These are phyloP conservation scores for Bipolaris sorokiniana DNA, from an alignment of 2,329 filamentous ascomycete genomes.

Conservation along the genomic window DNA sequence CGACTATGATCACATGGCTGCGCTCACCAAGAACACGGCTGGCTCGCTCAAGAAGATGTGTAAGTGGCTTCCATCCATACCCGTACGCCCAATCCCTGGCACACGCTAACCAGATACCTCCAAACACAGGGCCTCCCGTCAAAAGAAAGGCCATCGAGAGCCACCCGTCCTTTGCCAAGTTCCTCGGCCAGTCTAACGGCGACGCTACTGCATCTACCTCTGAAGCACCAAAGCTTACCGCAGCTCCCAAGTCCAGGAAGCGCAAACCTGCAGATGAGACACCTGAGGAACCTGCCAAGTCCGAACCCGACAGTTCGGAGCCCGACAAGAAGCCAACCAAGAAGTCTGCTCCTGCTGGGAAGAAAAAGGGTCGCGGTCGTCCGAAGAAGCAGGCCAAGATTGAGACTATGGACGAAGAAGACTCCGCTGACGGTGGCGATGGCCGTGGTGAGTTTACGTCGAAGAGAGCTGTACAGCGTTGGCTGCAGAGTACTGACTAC, in stretches of 20 bases:
- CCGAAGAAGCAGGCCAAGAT: conserved; percentile 31
- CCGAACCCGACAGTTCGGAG: conserved; percentile 26
- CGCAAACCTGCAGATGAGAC: conserved; percentile 29
- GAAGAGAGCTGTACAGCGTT: conserved; percentile 11
- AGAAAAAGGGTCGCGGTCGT: conserved; percentile 10
- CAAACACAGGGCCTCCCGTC: conserved; percentile 24
- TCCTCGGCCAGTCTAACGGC: conserved; percentile 20
- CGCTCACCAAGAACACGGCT: conserved; percentile 37
- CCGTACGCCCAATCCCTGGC: too few species aligned
- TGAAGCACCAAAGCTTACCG: conserved; percentile 14
- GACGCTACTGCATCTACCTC: conserved; percentile 1
- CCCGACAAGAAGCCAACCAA: conserved; percentile 14
- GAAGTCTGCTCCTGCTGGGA: not conserved
- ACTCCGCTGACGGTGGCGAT: conserved; percentile 25
- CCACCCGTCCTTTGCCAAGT: conserved; percentile 32
- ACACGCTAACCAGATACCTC: not conserved
- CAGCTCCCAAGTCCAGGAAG: conserved; percentile 21
- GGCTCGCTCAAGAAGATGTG: conserved; percentile 45
- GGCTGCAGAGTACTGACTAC: conserved; percentile 22
- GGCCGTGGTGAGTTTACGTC: conserved; percentile 25
- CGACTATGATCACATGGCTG: conserved; percentile 40
- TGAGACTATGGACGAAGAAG: conserved; percentile 15
- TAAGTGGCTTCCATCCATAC: not conserved
- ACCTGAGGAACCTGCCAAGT: not conserved
- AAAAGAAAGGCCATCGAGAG: conserved; percentile 40